phyloP scores from a whole-genome alignment of 257 asterid genomes.

The Solanum arcanum region DNA sequence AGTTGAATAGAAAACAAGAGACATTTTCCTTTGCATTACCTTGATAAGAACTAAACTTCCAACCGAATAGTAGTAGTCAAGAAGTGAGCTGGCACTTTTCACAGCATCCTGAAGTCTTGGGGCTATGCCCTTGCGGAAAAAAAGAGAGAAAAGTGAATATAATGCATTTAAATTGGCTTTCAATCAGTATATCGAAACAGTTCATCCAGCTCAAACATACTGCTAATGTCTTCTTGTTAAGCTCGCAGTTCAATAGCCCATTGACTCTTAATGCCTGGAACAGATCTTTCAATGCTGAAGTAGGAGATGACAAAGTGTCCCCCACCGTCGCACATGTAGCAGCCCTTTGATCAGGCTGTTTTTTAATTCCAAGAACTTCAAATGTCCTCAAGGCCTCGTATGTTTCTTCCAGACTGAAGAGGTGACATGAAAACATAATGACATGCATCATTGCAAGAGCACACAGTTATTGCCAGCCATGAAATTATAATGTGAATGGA shows the following conservation, averaged over 20 bases:
- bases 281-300: conserved; percentile 51
- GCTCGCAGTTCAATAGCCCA: conserved; percentile 64
- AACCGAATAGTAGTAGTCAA: conserved; percentile 59
- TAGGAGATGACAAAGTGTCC: conserved; percentile 40
- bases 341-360: conserved; percentile 31
- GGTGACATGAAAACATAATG: neutral
- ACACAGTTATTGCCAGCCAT: neutral
- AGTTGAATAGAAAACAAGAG: neutral
- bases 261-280: conserved; percentile 60
- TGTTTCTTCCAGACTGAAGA: conserved; percentile 65
- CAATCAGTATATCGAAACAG: neutral
- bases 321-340: conserved; percentile 53
- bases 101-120: conserved; percentile 53
- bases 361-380: conserved; percentile 72
- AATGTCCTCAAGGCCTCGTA: conserved; percentile 75
- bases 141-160: conserved; percentile 1
- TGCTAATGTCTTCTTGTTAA: conserved; percentile 33
- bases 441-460: neutral
- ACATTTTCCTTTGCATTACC: conserved; percentile 28
- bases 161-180: neutral
- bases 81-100: conserved; percentile 46
- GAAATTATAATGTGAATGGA: neutral
- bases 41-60: conserved; percentile 62
- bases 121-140: conserved; percentile 38
- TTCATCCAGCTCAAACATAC: conserved; percentile 24